Conservation (phyloP, 2,329 filamentous ascomycete genomes). For the Aspergillus piperis region DNA sequence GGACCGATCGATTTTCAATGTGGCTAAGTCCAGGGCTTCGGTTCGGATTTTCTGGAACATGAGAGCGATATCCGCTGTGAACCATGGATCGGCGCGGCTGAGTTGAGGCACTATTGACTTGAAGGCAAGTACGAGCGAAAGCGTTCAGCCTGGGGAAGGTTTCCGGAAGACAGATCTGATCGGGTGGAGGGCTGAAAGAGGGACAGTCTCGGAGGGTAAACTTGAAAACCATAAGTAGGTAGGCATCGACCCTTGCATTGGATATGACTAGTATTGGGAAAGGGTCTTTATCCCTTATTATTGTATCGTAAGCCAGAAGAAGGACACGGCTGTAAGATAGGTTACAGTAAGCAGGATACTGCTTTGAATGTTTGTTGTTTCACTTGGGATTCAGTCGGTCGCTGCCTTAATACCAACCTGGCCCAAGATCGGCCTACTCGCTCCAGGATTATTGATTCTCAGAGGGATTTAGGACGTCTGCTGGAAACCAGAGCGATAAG, state of each 20-base stretch:
- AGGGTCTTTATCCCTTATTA: not conserved
- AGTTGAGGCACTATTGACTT: not conserved
- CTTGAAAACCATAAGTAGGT: not conserved
- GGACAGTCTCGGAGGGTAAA: not conserved
- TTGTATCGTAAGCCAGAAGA: not conserved
- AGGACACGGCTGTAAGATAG: not conserved
- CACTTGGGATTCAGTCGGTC: not conserved
- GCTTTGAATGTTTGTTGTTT: not conserved
- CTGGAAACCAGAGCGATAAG: not conserved
- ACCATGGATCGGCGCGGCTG: conserved; percentile 17
- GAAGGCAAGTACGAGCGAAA: not conserved
- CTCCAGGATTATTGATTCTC: not conserved
- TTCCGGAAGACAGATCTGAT: not conserved
- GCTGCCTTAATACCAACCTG: not conserved
- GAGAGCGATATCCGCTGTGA: conserved; percentile 15
- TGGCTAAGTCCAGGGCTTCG: conserved; percentile 10
- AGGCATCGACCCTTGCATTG: not conserved
- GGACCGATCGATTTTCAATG: conserved; percentile 18
- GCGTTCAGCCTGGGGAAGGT: not conserved
- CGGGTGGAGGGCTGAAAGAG: not conserved
- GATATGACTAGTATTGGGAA: not conserved
- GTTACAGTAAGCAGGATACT: not conserved
- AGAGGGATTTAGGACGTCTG: not conserved
- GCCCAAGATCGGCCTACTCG: not conserved
- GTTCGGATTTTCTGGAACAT: conserved; percentile 14